phyloP scores from a whole-genome alignment of 176 grass and related monocot genomes.

The Miscanthus lutarioriparius region DNA sequence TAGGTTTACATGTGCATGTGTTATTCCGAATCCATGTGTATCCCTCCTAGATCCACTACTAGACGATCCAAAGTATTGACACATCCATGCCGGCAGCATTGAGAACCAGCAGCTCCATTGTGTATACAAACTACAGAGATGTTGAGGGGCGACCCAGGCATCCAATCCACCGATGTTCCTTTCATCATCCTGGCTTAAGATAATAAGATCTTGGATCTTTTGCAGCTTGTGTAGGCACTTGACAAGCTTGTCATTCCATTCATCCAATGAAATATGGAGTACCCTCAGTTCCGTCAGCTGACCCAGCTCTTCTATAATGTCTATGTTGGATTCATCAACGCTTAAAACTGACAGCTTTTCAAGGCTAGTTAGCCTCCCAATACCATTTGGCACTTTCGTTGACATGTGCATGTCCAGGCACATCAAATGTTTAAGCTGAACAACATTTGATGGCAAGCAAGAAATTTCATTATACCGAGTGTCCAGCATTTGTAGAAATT shows the following conservation, averaged over 20 bases:
- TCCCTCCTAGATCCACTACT: too few species aligned
- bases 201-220: background rate
- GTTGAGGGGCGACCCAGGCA: background rate
- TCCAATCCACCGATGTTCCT: background rate
- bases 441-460: background rate
- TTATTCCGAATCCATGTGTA: too few species aligned
- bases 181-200: too few species aligned
- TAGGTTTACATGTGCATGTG: too few species aligned
- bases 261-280: rapidly evolving
- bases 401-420: background rate
- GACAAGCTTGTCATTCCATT: background rate
- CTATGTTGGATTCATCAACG: background rate
- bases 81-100: background rate
- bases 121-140: background rate
- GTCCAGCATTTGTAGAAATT: background rate
- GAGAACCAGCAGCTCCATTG: rapidly evolving
- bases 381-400: background rate
- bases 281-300: background rate
- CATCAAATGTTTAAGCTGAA: background rate
- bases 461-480: rapidly evolving
- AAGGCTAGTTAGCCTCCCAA: background rate
- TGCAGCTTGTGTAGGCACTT: background rate
- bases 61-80: too few species aligned
- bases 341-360: rapidly evolving
- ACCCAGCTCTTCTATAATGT: background rate